A percentile compares a stretch with the other conserved stretches of the same genome.
Conservation (phyloP, 257 asterid species). For the Solanum megistacrolobum region DNA sequence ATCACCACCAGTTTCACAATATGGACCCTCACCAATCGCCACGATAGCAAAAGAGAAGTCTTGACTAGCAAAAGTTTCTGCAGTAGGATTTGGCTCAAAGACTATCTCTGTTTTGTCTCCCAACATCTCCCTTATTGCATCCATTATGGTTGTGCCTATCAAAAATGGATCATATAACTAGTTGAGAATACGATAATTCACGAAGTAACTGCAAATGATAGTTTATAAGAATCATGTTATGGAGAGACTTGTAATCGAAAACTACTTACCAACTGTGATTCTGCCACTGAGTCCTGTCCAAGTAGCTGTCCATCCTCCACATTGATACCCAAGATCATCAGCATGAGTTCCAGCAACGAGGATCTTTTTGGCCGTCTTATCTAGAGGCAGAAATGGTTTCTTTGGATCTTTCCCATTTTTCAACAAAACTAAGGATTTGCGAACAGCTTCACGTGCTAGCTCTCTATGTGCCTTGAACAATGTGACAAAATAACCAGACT, state of each 20-base stretch:
- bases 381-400: conserved; percentile 71
- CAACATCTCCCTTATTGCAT: conserved; percentile 48
- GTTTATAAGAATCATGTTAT: neutral
- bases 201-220: neutral
- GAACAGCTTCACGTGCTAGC: conserved; percentile 86
- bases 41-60: conserved; percentile 60
- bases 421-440: conserved; percentile 78
- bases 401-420: conserved; percentile 86
- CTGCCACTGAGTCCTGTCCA: conserved; percentile 87
- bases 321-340: conserved; percentile 94
- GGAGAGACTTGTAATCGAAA: neutral
- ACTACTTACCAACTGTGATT: conserved; percentile 65
- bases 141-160: conserved; percentile 71
- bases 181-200: neutral
- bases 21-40: conserved; percentile 75
- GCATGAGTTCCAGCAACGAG: conserved; percentile 92
- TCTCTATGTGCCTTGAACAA: conserved; percentile 49
- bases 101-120: conserved; percentile 48
- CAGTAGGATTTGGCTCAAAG: conserved; percentile 50
- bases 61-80: conserved; percentile 20
- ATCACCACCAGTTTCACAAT: conserved; percentile 68
- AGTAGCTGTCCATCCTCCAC: conserved; percentile 94
- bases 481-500: neutral
- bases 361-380: conserved; percentile 59
- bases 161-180: neutral